These are phyloP conservation scores for Trypanosoma conorhini DNA, from an alignment of 208 protist species.

Conservation along the genomic window DNA sequence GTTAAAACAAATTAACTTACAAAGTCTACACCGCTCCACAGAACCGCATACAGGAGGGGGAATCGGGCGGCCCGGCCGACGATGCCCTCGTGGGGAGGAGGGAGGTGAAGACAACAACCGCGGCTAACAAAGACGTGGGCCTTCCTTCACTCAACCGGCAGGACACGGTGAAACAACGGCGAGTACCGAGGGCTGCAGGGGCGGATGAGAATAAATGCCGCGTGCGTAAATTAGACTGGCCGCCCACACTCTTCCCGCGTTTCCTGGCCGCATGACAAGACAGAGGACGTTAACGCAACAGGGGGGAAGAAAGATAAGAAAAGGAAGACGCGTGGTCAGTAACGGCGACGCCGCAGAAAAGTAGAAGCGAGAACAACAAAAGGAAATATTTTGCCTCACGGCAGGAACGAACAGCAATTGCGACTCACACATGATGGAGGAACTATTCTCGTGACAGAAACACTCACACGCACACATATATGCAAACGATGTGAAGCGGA, in stretches of 20 bases:
- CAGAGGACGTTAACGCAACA: background rate
- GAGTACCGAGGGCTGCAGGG: background rate
- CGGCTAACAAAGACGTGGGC: background rate
- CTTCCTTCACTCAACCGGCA: background rate
- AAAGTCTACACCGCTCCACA: too few species aligned
- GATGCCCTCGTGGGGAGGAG: background rate
- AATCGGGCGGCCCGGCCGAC: background rate
- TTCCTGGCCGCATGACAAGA: background rate
- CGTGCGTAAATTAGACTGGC: background rate
- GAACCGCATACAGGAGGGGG: too few species aligned
- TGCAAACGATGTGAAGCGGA: background rate
- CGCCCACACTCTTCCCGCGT: background rate
- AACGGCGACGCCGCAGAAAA: background rate
- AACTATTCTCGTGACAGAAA: too few species aligned
- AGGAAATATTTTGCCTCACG: background rate
- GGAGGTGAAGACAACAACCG: background rate
- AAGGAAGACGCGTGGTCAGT: background rate
- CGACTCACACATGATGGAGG: too few species aligned
- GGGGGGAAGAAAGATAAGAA: slow-evolving; percentile 4
- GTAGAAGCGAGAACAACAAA: background rate
- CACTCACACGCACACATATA: background rate
- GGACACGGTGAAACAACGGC: background rate
- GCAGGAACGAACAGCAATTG: background rate
- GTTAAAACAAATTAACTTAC: too few species aligned
- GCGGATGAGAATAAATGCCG: background rate